Evolutionary conservation across 306 rosid genomes (phyloP), one percentile per base, ranked within the genome.

Genomic region (Ziziphus jujuba): DNA sequence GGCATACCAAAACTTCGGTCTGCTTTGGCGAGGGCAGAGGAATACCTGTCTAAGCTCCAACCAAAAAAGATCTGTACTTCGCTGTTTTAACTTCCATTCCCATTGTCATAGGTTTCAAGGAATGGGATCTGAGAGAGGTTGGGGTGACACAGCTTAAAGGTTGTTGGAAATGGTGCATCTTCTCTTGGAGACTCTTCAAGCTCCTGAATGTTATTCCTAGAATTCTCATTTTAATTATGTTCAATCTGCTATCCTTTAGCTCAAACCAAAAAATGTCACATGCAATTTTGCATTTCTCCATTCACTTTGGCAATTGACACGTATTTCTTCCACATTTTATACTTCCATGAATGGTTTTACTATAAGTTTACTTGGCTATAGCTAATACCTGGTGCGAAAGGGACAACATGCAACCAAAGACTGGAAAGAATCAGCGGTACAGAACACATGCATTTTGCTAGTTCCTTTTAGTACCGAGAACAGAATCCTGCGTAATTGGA

Each of bases 351-450:
- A 40, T 40, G n/a, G 16, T 75, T 56, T 48, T 73, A 65, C 48
- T 66, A 48, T 12, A 56, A 88, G 95, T 88, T 88, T 63, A 90
- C 99, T 17, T 76, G 97, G 79, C 74, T n/a, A n/a, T n/a, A n/a
- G n/a, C n/a, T 93, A 70, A 87, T 93, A 83, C 97, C 99, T 40
- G 99, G 90, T 71, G 84, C 96, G 45, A 86, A 86, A 77, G 96
- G 97, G 55, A 93, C 97, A 66, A 86, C 97, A 56, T 90, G 99
- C 88, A 90, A 93, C 64, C 99, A 93, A 72, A 78, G 89, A 53
- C 72, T 93, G 79, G 99, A 93, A 85, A 84, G 87, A 80, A 90
- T 90, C 36, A 79, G 80, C 55, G 99, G 99, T 45, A 93, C 97
- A 13, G 95, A 86, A 10, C 57, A 90, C 92, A 28, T 84, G 83